phyloP scores from a whole-genome alignment of 495 filamentous ascomycete species.

The Beverwykella pulmonaria region DNA sequence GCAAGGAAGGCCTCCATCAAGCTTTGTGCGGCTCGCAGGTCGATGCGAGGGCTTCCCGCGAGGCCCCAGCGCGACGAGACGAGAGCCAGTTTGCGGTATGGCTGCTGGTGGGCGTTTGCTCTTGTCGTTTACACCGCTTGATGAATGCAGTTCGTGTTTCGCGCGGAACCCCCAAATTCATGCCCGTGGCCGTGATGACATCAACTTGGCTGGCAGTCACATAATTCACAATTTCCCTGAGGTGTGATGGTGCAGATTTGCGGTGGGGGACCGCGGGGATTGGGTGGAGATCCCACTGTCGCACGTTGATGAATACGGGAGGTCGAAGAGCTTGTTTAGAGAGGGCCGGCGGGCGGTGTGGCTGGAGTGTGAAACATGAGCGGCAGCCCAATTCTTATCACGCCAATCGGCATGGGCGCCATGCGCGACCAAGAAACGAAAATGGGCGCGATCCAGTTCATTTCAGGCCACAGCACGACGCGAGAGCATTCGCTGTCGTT shows the following conservation, averaged over 20 bases:
- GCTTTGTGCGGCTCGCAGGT: too few species aligned
- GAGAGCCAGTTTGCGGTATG: not conserved
- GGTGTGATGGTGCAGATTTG: conserved; percentile 10
- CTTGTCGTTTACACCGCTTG: not conserved
- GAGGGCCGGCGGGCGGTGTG: conserved; percentile 6
- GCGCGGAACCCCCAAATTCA: not conserved
- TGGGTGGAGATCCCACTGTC: conserved; percentile 4
- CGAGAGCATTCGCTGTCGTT: conserved; percentile 3
- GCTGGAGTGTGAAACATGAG: conserved; percentile 16
- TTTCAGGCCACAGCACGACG: not conserved
- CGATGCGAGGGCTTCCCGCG: not conserved
- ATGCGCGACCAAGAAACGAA: conserved; percentile 1
- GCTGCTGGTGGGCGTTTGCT: not conserved
- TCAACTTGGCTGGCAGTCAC: not conserved
- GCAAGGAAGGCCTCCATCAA: not conserved
- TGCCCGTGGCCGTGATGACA: not conserved
- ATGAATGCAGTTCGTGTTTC: conserved; percentile 6
- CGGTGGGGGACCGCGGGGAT: not conserved
- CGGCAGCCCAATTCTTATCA: not conserved
- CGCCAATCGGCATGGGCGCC: conserved; percentile 16
- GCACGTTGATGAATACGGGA: conserved; percentile 27
- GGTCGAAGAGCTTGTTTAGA: conserved; percentile 14
- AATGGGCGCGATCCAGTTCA: not conserved
- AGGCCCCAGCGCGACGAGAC: not conserved
- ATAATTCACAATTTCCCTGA: not conserved